Evolutionary conservation across 305 asterid genomes (phyloP), one percentile per base, ranked within the genome.

Genomic region (Plantago coronopus): DNA sequence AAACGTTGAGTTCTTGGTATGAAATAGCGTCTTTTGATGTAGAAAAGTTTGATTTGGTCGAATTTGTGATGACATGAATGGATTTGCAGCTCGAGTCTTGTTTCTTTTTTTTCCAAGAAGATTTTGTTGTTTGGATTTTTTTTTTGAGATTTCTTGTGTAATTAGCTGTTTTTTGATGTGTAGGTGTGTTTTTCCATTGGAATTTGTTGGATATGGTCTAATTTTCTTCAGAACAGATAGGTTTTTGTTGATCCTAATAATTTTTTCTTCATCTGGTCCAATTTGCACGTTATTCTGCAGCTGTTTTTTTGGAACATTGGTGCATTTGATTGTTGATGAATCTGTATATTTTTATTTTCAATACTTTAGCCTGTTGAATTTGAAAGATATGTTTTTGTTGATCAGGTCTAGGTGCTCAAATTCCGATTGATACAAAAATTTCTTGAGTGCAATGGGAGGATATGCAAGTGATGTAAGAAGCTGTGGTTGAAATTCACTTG

Each of bases 391-490:
- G 47, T 40, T 50, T 48, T 57, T 15, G 22, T 2, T 59, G n/a
- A 60, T 40, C 59, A 79, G 78, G 68, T 27, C 19, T 57, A 49
- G 48, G 29, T 21, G 22, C 61, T 66, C 5, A 14, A 22, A 37
- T 51, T 51, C 59, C 54, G 55, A 22, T 59, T 57, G 64, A 17
- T 49, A 51, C 65, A 53, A 65, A 66, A 47, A 62, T 51, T 65
- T 40, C 48, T 51, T 3, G 13, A 18, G 61, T 57, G 77, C 79
- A 56, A 81, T 81, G 88, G 69, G 73, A 59, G 77, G 77, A 27
- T 81, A 81, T 68, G 81, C 29, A 58, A 66, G 80, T 78, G 78
- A 81, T 78, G 93, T 84, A 74, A 77, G 93, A 57, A 61, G 23
- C 62, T 72, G n/a, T 16, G 17, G 10, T 47, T 48, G 42, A 16